A percentile compares a stretch with the other conserved stretches of the same genome.
These are phyloP conservation scores for Quercus cerris DNA, from an alignment of 306 rosid species.

Conservation along the genomic window DNA sequence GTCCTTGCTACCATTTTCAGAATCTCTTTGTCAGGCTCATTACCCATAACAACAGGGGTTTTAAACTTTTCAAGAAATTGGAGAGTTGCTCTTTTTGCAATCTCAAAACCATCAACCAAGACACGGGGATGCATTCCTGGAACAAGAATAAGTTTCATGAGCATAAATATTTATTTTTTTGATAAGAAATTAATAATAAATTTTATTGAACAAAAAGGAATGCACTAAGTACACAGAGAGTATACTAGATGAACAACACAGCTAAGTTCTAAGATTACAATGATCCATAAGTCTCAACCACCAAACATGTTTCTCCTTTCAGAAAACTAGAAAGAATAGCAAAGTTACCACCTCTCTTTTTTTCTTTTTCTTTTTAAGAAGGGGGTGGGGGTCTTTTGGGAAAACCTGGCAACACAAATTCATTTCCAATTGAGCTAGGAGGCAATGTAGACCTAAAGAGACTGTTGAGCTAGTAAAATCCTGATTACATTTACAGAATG, in stretches of 20 bases:
- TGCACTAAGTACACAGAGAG: no score
- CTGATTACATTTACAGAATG: no score
- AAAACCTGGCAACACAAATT: neutral
- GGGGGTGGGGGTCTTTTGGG: neutral
- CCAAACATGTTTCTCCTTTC: neutral
- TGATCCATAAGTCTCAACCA: neutral
- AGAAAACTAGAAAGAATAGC: neutral
- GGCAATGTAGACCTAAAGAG: no score
- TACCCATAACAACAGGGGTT: slow-evolving; percentile 83
- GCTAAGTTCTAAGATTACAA: no score
- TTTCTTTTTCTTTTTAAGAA: no score
- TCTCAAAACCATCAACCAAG: slow-evolving; percentile 95
- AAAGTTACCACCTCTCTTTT: neutral
- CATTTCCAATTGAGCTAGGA: neutral
- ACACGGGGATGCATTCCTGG: slow-evolving; percentile 99
- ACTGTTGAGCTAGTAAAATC: no score
- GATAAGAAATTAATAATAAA: no score
- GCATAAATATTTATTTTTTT: neutral
- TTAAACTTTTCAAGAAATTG: slow-evolving; percentile 86
- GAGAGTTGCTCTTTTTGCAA: slow-evolving; percentile 88
- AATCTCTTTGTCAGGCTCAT: slow-evolving; percentile 88
- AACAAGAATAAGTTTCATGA: slow-evolving; percentile 13
- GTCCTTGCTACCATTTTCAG: slow-evolving; percentile 95
- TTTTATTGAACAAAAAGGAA: no score
- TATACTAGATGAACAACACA: no score